Conservation (phyloP, 2,329 filamentous ascomycete genomes). For the Cladosporium sp. region DNA sequence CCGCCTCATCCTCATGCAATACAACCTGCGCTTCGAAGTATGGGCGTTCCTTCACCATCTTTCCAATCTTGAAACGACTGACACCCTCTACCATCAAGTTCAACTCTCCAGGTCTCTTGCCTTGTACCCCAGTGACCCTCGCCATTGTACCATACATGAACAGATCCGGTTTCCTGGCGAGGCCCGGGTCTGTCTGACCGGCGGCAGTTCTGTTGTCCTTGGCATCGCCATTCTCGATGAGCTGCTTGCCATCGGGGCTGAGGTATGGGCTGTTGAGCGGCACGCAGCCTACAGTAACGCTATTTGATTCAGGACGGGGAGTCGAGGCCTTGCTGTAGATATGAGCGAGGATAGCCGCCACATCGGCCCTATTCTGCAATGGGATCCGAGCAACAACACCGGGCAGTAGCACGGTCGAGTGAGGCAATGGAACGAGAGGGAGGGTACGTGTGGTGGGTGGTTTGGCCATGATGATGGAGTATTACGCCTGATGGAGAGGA, state of each 20-base stretch:
- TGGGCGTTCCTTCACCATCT: constrained; percentile 70
- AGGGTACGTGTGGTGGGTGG: constrained; percentile 41
- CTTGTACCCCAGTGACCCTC: constrained; percentile 47
- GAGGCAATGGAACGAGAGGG: constrained; percentile 77
- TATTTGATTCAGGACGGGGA: constrained; percentile 57
- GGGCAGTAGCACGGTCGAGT: constrained; percentile 77
- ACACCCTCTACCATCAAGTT: constrained; percentile 83
- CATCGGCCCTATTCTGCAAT: constrained; percentile 78
- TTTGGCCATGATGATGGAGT: constrained; percentile 12
- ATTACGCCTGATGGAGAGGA: neutral
- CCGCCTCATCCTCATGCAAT: constrained; percentile 59
- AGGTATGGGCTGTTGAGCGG: constrained; percentile 75
- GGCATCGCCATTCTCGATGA: constrained; percentile 63
- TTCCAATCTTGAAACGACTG: constrained; percentile 70
- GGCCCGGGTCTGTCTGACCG: constrained; percentile 51
- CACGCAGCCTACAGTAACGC: constrained; percentile 80
- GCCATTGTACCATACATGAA: constrained; percentile 76
- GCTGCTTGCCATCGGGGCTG: constrained; percentile 67
- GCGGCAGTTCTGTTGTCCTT: constrained; percentile 41
- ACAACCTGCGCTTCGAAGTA: constrained; percentile 81
- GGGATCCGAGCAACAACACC: constrained; percentile 81
- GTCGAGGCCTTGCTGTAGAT: constrained; percentile 74
- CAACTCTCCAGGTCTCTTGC: constrained; percentile 55
- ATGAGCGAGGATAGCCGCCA: constrained; percentile 80
- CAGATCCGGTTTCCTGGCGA: constrained; percentile 56